Conservation (phyloP, 306 rosid species). For the Citrullus mucosospermus region DNA sequence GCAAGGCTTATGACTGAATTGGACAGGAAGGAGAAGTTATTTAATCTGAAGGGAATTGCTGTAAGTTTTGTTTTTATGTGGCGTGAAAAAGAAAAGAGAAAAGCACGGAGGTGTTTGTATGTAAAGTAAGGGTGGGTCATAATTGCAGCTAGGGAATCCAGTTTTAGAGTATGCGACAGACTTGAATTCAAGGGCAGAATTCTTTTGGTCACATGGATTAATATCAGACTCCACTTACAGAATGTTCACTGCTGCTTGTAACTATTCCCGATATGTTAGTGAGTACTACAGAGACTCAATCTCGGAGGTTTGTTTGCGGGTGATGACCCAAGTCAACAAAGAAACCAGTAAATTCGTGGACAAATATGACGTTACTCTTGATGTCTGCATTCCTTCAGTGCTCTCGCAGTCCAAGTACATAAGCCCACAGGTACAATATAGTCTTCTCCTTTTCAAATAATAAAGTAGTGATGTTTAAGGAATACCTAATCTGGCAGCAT, state of each 20-base stretch:
- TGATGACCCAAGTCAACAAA: constrained; percentile 49
- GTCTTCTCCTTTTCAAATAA: not conserved
- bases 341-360: constrained; percentile 65
- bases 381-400: constrained; percentile 60
- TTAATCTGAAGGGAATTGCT: constrained; percentile 43
- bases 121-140: not conserved
- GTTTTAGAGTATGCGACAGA: constrained; percentile 30
- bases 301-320: constrained; percentile 30
- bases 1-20: constrained; percentile 37
- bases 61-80: constrained; percentile 18
- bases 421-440: constrained; percentile 30
- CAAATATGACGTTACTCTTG: constrained; percentile 64
- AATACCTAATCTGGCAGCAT: constrained; percentile 24
- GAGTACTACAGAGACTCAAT: constrained; percentile 25
- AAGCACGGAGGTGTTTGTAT: not conserved
- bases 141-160: constrained; percentile 7
- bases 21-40: constrained; percentile 11
- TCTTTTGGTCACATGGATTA: constrained; percentile 38
- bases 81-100: not conserved
- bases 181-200: constrained; percentile 33
- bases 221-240: constrained; percentile 33
- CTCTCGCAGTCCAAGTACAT: constrained; percentile 45
- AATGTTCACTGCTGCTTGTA: constrained; percentile 27
- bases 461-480: not conserved
- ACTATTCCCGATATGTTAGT: constrained; percentile 29